Evolutionary conservation across 2,329 filamentous ascomycete genomes (phyloP).

Genomic region (Hypoxylon sp.): DNA sequence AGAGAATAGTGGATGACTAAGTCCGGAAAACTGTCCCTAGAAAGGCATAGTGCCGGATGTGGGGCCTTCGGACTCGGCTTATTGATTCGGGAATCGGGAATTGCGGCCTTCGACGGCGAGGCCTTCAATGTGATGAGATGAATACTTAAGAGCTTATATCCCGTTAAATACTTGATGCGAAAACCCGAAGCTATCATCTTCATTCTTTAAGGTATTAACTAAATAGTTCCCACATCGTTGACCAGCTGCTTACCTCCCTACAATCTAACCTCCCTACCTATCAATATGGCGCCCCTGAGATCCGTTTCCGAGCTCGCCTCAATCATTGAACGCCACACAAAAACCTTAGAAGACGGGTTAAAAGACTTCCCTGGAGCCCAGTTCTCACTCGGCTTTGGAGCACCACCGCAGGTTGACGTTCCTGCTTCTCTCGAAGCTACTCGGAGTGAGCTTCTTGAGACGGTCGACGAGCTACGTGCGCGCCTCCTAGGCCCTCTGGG

Average conservation of each 20-base stretch:
- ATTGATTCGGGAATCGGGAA: conserved; percentile 36
- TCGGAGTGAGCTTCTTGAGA: conserved; percentile 45
- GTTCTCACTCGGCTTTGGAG: conserved; percentile 46
- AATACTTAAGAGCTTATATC: conserved; percentile 28
- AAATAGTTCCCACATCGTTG: background rate
- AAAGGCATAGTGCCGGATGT: background rate
- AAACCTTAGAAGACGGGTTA: conserved; percentile 39
- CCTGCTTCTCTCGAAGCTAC: conserved; percentile 36
- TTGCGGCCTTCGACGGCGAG: background rate
- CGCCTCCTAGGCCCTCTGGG: conserved; percentile 46
- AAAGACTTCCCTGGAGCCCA: conserved; percentile 42
- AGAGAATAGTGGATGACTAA: background rate
- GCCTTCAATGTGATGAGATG: background rate
- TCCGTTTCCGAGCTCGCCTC: conserved; percentile 48
- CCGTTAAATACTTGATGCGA: background rate
- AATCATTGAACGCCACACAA: conserved; percentile 43
- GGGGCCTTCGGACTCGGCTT: conserved; percentile 35
- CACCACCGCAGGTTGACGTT: conserved; percentile 33
- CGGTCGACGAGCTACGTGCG: conserved; percentile 47
- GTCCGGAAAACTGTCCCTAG: conserved; percentile 7
- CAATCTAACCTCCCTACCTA: background rate
- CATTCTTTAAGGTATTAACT: background rate
- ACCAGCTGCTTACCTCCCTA: background rate
- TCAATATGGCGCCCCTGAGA: conserved; percentile 45
- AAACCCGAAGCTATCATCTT: background rate